Percentiles rank a stretch among this genome's conserved stretches.
These are phyloP conservation scores for Cutaneotrichosporon cavernicola DNA, from an alignment of 1,284 basidiomycete genomes.

Conservation along the genomic window DNA sequence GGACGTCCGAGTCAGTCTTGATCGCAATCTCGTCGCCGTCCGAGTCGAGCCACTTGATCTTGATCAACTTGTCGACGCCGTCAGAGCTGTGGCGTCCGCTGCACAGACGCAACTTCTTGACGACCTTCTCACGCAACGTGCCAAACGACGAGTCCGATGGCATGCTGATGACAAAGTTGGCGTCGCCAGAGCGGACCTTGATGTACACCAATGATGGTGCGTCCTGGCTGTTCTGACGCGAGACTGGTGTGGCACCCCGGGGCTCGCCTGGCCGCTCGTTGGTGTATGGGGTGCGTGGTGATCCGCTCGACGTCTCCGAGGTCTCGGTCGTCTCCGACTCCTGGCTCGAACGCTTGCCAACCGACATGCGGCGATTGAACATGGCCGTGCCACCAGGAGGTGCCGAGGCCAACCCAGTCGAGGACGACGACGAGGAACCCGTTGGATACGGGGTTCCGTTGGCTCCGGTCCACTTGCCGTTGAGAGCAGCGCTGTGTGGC, in stretches of 20 bases:
- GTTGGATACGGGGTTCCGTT: conserved; percentile 23
- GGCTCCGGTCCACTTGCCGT: conserved; percentile 12
- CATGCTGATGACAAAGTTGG: conserved; percentile 83
- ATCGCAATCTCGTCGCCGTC: conserved; percentile 48
- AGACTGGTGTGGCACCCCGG: conserved; percentile 34
- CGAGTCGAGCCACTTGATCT: conserved; percentile 48
- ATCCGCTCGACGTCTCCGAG: conserved; percentile 49
- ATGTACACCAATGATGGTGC: conserved; percentile 61
- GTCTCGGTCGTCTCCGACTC: conserved; percentile 50
- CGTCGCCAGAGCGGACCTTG: conserved; percentile 57
- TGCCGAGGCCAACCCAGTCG: conserved; percentile 30
- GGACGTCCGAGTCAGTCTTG: conserved; percentile 45
- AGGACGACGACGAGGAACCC: conserved; percentile 31
- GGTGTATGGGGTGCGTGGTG: conserved; percentile 56
- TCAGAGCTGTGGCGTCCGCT: conserved; percentile 71
- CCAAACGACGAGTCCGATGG: conserved; percentile 70
- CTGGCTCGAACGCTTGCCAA: conserved; percentile 41
- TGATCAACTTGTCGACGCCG: conserved; percentile 65
- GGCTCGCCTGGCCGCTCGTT: conserved; percentile 57
- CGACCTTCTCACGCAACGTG: conserved; percentile 83
- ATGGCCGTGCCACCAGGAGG: conserved; percentile 41
- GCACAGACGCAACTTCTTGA: conserved; percentile 85
- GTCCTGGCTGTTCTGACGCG: conserved; percentile 38
- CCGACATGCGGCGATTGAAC: conserved; percentile 28
- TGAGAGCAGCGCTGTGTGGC: conserved; percentile 21